Evolutionary conservation across 352 stramenopile species (phyloP), one percentile per base, ranked within the genome.

Genomic region (Lagenidium giganteum): DNA sequence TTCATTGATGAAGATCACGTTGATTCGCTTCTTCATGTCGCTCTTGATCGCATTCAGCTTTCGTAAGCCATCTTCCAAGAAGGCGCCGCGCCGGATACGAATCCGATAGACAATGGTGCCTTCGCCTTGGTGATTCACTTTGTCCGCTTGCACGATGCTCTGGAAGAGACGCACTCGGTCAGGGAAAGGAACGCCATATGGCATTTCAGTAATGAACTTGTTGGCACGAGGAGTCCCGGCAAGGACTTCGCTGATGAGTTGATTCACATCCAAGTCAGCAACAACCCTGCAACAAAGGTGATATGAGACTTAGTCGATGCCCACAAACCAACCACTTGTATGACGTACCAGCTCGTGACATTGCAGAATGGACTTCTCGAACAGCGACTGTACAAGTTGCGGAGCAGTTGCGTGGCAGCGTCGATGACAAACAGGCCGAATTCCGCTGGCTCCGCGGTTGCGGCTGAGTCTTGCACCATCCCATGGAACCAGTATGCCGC

Each of bases 41-140:
- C 59, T 64, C n/a, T 68, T 57, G 25, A 97, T 77, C n/a, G 62
- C 56, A 43, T 93, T 95, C 21, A 98, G 71, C 41, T 87, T 82
- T 24, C 64, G 58, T 38, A 97, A 73, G 11, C 84, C 92, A 62
- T 97, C 88, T 56, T 83, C 64, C 36, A 98, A 80, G 21, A 98
- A 64, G 3, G 76, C 64, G 3, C 54, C 61, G 4, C 80, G 64
- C 30, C 69, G 68, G 21, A 93, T 87, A n/a, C 66, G 67, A 20
- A 93, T 73, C 17, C 70, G 71, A 31, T 73, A 82, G 20, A 70
- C 56, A 1, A 59, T 58, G 24, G 57, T 61, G 16, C 55, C 61
- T 21, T 70, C 47, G 14, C 63, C 69, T 35, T 88, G 71, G 25
- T 87, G 59, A 9, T 48, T 51, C 2, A 61, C 58, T 34, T 83